phyloP scores from a whole-genome alignment of 176 grass and related monocot genomes.

The Chrysopogon serrulatus region DNA sequence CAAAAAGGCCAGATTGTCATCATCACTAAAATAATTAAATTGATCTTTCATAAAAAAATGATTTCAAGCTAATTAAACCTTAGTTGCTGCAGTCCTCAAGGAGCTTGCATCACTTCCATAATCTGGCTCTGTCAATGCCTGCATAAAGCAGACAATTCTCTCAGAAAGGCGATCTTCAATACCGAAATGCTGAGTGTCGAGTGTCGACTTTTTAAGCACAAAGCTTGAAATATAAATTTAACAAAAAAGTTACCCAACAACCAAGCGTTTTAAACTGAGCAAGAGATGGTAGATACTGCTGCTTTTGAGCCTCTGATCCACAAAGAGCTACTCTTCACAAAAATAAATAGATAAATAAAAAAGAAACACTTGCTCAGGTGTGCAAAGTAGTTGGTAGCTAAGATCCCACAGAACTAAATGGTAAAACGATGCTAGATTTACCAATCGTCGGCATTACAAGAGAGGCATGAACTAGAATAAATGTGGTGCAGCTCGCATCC shows the following conservation, averaged over 20 bases:
- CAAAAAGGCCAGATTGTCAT: background rate
- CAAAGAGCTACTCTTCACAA: too few species aligned
- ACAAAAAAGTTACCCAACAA: slow-evolving; percentile 72
- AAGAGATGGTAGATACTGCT: too few species aligned
- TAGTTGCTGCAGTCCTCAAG: slow-evolving; percentile 58
- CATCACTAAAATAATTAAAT: background rate
- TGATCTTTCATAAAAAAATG: background rate
- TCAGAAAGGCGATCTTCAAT: background rate
- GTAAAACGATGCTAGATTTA: slow-evolving; percentile 23
- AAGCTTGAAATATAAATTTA: background rate
- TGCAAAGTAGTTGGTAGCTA: background rate
- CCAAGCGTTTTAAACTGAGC: slow-evolving; percentile 56
- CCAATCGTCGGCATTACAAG: slow-evolving; percentile 82
- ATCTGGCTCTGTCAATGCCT: slow-evolving; percentile 90
- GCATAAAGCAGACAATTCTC: slow-evolving; percentile 1
- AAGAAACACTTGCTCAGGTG: background rate
- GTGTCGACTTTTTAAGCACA: background rate
- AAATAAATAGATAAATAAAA: slow-evolving; percentile 18
- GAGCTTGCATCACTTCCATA: slow-evolving; percentile 94
- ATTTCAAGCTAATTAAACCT: slow-evolving; percentile 39
- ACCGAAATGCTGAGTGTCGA: too few species aligned
- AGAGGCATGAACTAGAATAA: slow-evolving; percentile 90
- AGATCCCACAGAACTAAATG: background rate
- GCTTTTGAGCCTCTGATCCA: too few species aligned
- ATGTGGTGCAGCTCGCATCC: slow-evolving; percentile 89